phyloP scores from a whole-genome alignment of 1,284 basidiomycete species.

The Anthracocystis setariae region DNA sequence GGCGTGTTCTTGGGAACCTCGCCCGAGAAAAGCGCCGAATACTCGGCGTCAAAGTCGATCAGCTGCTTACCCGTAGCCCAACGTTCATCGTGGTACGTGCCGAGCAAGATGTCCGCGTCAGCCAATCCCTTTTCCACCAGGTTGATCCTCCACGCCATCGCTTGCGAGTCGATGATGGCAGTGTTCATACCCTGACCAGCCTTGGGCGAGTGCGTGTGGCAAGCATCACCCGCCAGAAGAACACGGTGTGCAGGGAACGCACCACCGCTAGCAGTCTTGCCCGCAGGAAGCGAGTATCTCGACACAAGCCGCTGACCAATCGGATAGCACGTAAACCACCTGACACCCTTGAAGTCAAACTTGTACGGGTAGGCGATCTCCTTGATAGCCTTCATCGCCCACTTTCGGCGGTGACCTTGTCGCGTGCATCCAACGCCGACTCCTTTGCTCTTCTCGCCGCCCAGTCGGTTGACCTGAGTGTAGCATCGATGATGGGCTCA shows the following conservation, averaged over 20 bases:
- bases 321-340: slow-evolving; percentile 69
- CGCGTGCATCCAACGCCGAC: slow-evolving; percentile 53
- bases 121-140: slow-evolving; percentile 69
- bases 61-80: slow-evolving; percentile 68
- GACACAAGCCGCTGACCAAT: slow-evolving; percentile 59
- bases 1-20: slow-evolving; percentile 62
- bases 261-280: slow-evolving; percentile 20
- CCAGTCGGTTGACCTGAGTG: slow-evolving; percentile 66
- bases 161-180: slow-evolving; percentile 69
- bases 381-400: slow-evolving; percentile 67
- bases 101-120: slow-evolving; percentile 62
- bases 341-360: slow-evolving; percentile 68
- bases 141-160: slow-evolving; percentile 69
- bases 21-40: slow-evolving; percentile 68
- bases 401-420: slow-evolving; percentile 66
- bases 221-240: slow-evolving; percentile 69
- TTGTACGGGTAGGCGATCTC: slow-evolving; percentile 69
- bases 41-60: slow-evolving; percentile 69
- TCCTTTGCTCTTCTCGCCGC: slow-evolving; percentile 58
- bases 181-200: slow-evolving; percentile 69
- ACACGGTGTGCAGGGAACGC: slow-evolving; percentile 62
- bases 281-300: slow-evolving; percentile 56
- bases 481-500: slow-evolving; percentile 67
- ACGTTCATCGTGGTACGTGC: slow-evolving; percentile 69
- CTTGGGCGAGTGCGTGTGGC: slow-evolving; percentile 70